Evolutionary conservation across 805 yeast genomes (phyloP).

Genomic region (Saccharomycodes ludwigii): DNA sequence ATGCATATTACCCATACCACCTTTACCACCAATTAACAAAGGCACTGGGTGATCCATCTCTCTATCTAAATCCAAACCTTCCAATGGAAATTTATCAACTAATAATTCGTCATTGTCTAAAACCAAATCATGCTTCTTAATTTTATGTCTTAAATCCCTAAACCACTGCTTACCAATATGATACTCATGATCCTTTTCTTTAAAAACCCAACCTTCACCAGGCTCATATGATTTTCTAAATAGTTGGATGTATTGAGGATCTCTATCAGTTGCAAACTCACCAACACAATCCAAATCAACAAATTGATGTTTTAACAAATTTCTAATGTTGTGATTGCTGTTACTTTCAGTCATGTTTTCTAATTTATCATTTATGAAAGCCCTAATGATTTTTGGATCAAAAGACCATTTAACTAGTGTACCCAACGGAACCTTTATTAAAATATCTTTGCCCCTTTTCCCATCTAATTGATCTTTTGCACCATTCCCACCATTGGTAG

Average conservation of each 20-base stretch:
- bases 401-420: constrained; percentile 81
- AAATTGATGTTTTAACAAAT: constrained; percentile 11
- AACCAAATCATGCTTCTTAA: constrained; percentile 51
- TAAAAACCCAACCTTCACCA: constrained; percentile 85
- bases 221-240: constrained; percentile 46
- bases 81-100: constrained; percentile 62
- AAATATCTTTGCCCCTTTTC: constrained; percentile 63
- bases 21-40: constrained; percentile 73
- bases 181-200: constrained; percentile 62
- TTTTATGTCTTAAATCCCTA: constrained; percentile 46
- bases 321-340: constrained; percentile 14
- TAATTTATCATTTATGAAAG: constrained; percentile 13
- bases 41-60: constrained; percentile 56
- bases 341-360: constrained; percentile 8
- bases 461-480: constrained; percentile 75
- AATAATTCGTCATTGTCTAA: constrained; percentile 42
- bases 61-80: constrained; percentile 63
- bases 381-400: constrained; percentile 41
- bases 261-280: constrained; percentile 15
- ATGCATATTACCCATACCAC: constrained; percentile 96
- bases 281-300: constrained; percentile 26
- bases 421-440: constrained; percentile 85
- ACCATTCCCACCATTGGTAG: constrained; percentile 64
- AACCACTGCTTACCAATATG: constrained; percentile 60
- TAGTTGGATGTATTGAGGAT: constrained; percentile 42